Percentiles rank a stretch among this genome's conserved stretches.
Evolutionary conservation across 2,329 filamentous ascomycete genomes (phyloP).

Genomic region (Clonostachys byssicola): DNA sequence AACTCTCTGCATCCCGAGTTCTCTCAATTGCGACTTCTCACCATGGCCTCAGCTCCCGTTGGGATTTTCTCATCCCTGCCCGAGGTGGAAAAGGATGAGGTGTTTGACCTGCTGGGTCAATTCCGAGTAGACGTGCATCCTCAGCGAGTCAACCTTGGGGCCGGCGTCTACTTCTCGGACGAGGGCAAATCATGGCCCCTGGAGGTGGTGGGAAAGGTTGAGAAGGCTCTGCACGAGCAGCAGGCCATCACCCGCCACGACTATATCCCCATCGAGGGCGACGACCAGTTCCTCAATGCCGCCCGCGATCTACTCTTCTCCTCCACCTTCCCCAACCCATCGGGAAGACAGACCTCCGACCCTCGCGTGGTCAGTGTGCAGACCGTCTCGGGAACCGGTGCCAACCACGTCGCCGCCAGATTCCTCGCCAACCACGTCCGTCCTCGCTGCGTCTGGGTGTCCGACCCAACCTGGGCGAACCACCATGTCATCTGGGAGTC

Average conservation of each 20-base stretch:
- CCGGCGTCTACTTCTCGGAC: conserved; percentile 30
- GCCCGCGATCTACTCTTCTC: conserved; percentile 14
- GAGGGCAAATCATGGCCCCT: conserved; percentile 29
- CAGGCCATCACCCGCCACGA: conserved; percentile 52
- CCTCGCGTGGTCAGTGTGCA: conserved; percentile 18
- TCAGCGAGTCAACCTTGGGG: conserved; percentile 30
- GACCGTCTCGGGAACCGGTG: conserved; percentile 27
- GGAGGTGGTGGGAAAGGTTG: conserved; percentile 22
- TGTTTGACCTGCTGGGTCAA: neutral
- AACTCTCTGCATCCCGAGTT: too few relatives aligned
- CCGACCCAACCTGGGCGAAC: conserved; percentile 43
- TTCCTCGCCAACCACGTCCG: conserved; percentile 13
- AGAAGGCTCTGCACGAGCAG: conserved; percentile 5
- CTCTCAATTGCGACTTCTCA: too few relatives aligned
- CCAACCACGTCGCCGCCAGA: conserved; percentile 20
- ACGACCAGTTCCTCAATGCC: conserved; percentile 56
- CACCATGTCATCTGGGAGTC: conserved; percentile 22
- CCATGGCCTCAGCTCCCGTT: too few relatives aligned
- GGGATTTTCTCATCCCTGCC: too few relatives aligned
- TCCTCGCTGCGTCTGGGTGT: conserved; percentile 20
- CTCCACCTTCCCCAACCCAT: conserved; percentile 2
- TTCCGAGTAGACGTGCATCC: conserved; percentile 20
- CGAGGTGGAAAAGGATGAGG: too few relatives aligned
- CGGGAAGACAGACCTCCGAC: conserved; percentile 12
- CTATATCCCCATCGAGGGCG: conserved; percentile 86